These are phyloP conservation scores for Lanmaoa pseudosensibilis DNA, from an alignment of 768 basidiomycete species.

Conservation along the genomic window DNA sequence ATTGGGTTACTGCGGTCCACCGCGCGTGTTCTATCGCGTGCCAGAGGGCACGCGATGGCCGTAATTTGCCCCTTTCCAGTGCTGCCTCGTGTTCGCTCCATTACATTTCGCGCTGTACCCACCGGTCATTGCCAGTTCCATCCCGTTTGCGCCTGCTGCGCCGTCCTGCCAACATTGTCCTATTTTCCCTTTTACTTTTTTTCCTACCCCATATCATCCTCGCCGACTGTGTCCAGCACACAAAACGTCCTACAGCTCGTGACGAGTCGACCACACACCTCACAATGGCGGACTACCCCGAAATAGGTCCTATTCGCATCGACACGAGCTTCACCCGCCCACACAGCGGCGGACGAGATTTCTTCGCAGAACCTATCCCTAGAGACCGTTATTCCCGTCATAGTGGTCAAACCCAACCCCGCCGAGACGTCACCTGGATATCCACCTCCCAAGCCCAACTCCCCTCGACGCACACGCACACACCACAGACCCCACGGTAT, in stretches of 20 bases:
- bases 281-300: slow-evolving; percentile 30
- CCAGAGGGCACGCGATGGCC: slow-evolving; percentile 11
- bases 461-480: slow-evolving; percentile 29
- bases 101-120: slow-evolving; percentile 18
- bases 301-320: slow-evolving; percentile 25
- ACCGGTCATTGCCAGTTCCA: slow-evolving; percentile 22
- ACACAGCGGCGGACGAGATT: slow-evolving; percentile 30
- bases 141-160: slow-evolving; percentile 28
- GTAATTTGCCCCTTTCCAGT: slow-evolving; percentile 26
- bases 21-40: slow-evolving; percentile 16
- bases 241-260: neutral
- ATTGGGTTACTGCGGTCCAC: neutral
- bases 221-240: neutral
- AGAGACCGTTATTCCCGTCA: slow-evolving; percentile 33
- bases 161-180: slow-evolving; percentile 4
- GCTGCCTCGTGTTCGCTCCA: slow-evolving; percentile 32
- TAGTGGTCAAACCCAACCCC: slow-evolving; percentile 26
- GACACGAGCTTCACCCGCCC: slow-evolving; percentile 33
- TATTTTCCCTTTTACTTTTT: neutral
- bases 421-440: slow-evolving; percentile 36
- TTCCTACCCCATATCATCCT: neutral
- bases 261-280: slow-evolving; percentile 1
- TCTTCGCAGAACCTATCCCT: slow-evolving; percentile 18
- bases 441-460: slow-evolving; percentile 27
- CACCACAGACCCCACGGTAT: slow-evolving; percentile 30